These are phyloP conservation scores for Castanea mollissima DNA, from an alignment of 306 rosid genomes.

Conservation along the genomic window DNA sequence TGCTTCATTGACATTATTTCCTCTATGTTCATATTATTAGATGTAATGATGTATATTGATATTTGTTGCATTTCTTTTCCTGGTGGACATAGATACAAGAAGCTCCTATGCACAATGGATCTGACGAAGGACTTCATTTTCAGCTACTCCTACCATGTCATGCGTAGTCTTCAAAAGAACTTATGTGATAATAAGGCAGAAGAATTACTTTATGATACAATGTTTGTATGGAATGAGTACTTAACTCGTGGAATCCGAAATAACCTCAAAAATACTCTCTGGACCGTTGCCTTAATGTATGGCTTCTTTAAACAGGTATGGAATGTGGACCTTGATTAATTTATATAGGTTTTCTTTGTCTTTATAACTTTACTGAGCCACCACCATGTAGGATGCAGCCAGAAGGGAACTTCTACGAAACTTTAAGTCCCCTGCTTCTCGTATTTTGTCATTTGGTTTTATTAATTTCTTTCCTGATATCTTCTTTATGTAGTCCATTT, in stretches of 20 bases:
- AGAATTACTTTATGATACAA: constrained; percentile 60
- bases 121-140: constrained; percentile 98
- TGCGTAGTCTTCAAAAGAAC: constrained; percentile 92
- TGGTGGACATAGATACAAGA: constrained; percentile 94
- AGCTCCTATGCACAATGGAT: constrained; percentile 96
- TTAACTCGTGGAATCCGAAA: constrained; percentile 84
- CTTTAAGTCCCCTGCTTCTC: neutral
- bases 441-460: neutral
- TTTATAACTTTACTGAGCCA: neutral
- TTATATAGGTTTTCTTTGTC: neutral
- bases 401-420: too few species aligned
- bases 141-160: constrained; percentile 94
- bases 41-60: constrained; percentile 39
- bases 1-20: constrained; percentile 22
- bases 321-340: neutral
- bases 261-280: constrained; percentile 63
- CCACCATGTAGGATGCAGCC: neutral
- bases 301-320: constrained; percentile 93
- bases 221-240: constrained; percentile 98
- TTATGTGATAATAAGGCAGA: constrained; percentile 55
- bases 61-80: constrained; percentile 45
- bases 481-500: constrained; percentile 27
- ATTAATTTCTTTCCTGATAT: neutral
- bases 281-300: constrained; percentile 94
- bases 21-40: constrained; percentile 12